Evolutionary conservation across 2,329 filamentous ascomycete species (phyloP).

Genomic region (Macroventuria anomochaeta): DNA sequence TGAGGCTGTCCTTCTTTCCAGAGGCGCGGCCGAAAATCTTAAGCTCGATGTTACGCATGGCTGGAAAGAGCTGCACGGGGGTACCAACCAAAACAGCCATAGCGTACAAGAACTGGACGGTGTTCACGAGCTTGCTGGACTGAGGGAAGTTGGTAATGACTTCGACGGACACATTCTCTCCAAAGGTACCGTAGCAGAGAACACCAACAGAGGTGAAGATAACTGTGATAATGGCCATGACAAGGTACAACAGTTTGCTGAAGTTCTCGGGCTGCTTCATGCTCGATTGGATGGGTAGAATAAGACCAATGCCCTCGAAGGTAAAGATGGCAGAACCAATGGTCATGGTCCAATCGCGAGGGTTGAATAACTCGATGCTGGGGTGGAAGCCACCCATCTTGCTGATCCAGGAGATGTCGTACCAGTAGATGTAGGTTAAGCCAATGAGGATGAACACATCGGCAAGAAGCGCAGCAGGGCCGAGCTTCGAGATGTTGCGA

Average conservation of each 20-base stretch:
- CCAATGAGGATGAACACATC: slow-evolving; percentile 76
- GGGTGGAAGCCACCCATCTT: slow-evolving; percentile 62
- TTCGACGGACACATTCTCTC: slow-evolving; percentile 71
- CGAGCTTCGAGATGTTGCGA: slow-evolving; percentile 76
- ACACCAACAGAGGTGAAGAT: slow-evolving; percentile 76
- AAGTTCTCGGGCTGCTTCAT: slow-evolving; percentile 76
- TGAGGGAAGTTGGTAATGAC: slow-evolving; percentile 80
- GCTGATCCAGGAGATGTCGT: slow-evolving; percentile 66
- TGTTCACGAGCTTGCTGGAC: slow-evolving; percentile 73
- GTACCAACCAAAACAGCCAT: slow-evolving; percentile 75
- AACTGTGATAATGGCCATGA: slow-evolving; percentile 76
- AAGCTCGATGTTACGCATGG: slow-evolving; percentile 73
- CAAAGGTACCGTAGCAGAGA: slow-evolving; percentile 77
- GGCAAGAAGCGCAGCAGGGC: slow-evolving; percentile 70
- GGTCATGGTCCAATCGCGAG: slow-evolving; percentile 71
- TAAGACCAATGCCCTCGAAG: slow-evolving; percentile 78
- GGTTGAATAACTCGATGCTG: slow-evolving; percentile 73
- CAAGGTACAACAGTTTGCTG: slow-evolving; percentile 66
- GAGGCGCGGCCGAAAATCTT: slow-evolving; percentile 69
- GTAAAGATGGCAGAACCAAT: slow-evolving; percentile 78
- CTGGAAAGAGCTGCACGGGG: slow-evolving; percentile 77
- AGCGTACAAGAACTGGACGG: slow-evolving; percentile 76
- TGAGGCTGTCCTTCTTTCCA: slow-evolving; percentile 67
- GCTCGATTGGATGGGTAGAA: slow-evolving; percentile 76
- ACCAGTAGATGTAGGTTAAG: slow-evolving; percentile 75